Base-by-base conservation (phyloP, 495 filamentous ascomycete species). In the Lophiostoma macrostomum region DNA sequence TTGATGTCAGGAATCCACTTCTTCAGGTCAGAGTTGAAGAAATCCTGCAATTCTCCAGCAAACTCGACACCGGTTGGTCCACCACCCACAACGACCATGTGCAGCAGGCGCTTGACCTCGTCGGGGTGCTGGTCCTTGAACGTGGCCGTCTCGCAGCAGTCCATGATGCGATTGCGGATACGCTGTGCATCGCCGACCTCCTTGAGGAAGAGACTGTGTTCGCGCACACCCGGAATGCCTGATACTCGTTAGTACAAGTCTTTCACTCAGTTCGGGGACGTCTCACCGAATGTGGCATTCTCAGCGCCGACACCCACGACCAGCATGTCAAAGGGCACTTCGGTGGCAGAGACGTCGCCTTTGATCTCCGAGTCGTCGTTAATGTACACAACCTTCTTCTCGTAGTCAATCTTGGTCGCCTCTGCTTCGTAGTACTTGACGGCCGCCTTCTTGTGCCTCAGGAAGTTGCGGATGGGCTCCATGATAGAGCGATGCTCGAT, bases 401-500 rank as follows among this genome's bases (percentile, higher is more conserved):
- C 88, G 58, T 89, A 86, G 68, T 99, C 94, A 69, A 99, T 88
- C 74, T 95, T 93, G 53, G 88, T 96, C 22, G 90, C 90, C 64
- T 97, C 91, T 62, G 94, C 93, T 79, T 99, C 94, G 80, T 94
- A 97, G 78, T 86, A 99, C 69, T 90, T 88, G 65, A 95, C 93
- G 40, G 82, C 77, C 40, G 86, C 86, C 70, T 88, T 86, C 80
- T 96, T 96, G 71, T 90, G 86, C 58, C 91, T 85, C 28, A 94
- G 76, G 68, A 99, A 93, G 69, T 91, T 93, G 55, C 93, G 86
- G 56, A 99, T 81, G 23, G 93, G 93, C 76, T 99, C 93, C 91
- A 99, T 97, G 71, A 99, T 97, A 56, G 90, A 95, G 66, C 94
- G 88, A 76, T 96, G 94, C 76, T 99, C 94, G 66, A 99, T 91